Percentiles rank a stretch among this genome's conserved stretches.
Conservation (phyloP, 441 rosid species). For the Gossypium gossypioides region DNA sequence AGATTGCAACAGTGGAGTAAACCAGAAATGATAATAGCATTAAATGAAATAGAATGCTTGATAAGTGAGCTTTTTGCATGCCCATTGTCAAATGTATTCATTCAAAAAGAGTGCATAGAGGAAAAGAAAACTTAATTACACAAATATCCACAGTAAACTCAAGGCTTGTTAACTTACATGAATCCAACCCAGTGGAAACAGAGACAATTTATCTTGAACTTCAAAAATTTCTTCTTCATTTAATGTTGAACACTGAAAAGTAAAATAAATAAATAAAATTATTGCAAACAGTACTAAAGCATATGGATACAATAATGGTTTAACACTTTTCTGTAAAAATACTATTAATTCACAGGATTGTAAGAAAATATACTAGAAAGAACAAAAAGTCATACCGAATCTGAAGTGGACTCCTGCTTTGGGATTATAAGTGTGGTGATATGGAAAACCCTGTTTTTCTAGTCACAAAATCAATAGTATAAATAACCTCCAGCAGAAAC, state of each 20-base stretch:
- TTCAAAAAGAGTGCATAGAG: background rate
- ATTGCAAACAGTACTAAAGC: background rate
- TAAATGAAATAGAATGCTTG: background rate
- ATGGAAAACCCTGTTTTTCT: constrained; percentile 93
- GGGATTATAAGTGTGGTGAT: constrained; percentile 86
- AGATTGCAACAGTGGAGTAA: background rate
- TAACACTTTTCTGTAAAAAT: background rate
- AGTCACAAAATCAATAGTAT: background rate
- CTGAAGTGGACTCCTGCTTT: constrained; percentile 95
- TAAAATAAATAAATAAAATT: background rate
- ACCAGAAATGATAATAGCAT: background rate
- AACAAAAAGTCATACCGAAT: constrained; percentile 45
- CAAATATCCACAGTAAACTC: background rate
- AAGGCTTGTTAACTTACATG: constrained; percentile 49
- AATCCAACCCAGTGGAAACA: constrained; percentile 92
- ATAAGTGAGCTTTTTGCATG: background rate
- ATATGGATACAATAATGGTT: background rate
- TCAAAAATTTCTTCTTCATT: constrained; percentile 93
- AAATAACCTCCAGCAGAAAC: constrained; percentile 12
- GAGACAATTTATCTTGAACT: constrained; percentile 76
- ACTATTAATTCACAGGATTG: background rate
- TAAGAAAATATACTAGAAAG: background rate
- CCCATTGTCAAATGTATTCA: background rate
- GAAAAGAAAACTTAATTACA: background rate
- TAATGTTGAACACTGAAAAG: constrained; percentile 65